Base-by-base conservation (phyloP, 169 alveolate genomes). In the Cryptosporidium bovis region DNA sequence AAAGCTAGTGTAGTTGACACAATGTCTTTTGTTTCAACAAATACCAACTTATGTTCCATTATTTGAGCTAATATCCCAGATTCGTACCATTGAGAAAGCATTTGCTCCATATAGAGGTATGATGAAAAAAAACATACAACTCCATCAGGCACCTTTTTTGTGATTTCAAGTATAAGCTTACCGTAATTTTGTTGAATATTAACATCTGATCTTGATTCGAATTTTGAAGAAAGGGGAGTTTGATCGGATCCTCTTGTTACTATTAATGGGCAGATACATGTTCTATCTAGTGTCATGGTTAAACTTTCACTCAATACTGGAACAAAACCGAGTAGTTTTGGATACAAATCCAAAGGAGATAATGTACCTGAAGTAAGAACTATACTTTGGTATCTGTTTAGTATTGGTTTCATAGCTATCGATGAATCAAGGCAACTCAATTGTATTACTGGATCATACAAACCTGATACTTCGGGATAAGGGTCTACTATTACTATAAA, bases 281-380 rank as follows among this genome's bases (percentile, higher is more conserved):
- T 95, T 27, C 99, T 84, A 50, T 97, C 99, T 82, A 97, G 93
- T 0, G 98, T 94, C 94, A 97, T 96, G 29, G 97, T 96, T 66
- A 97, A 94, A 48, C 99, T 95, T 83, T 95, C 97, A 36, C 98
- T 95, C 15, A 95, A 90, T 50, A 96, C 97, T 0, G 99, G 99
- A 71, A 93, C 92, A 90, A 98, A 97, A 82, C 96, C 95, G 36
- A 97, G 92, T 20, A 97, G 85, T 53, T 95, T 95, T 0, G 99
- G 99, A 90, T 97, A 98, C 60, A 97, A 92, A 66, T 97, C 99
- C 64, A 98, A 87, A 1, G 99, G 99, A 16, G 99, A 97, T 46
- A 98, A 95, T 4, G 99, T 98, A 1, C 99, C 99, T 40, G 99
- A 96, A 12, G 99, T 98, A 18, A 98, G 83, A 27, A 98, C 93